A percentile compares a stretch with the other conserved stretches of the same genome.
These are phyloP conservation scores for Chrysoporthe austroafricana DNA, from an alignment of 2,329 filamentous ascomycete genomes.

Conservation along the genomic window DNA sequence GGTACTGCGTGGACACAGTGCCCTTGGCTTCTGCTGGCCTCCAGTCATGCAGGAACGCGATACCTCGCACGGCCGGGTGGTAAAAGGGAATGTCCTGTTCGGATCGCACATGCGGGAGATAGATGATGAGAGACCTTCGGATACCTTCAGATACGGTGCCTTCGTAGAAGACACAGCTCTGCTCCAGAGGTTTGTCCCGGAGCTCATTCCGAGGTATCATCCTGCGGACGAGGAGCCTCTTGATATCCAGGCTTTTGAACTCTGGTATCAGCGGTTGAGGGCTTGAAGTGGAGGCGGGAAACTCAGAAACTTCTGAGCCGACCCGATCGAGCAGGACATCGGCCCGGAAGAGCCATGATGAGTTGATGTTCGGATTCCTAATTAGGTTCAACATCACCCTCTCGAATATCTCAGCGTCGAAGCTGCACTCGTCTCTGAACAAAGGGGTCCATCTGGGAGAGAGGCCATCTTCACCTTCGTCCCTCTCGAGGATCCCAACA, in stretches of 20 bases:
- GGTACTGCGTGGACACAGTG: constrained; percentile 63
- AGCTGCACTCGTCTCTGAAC: constrained; percentile 61
- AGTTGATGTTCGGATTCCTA: constrained; percentile 79
- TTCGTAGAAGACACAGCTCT: constrained; percentile 78
- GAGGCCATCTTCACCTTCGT: constrained; percentile 43
- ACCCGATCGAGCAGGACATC: constrained; percentile 68
- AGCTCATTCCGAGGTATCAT: constrained; percentile 82
- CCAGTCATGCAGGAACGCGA: constrained; percentile 79
- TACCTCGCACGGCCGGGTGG: constrained; percentile 74
- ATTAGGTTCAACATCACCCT: constrained; percentile 75
- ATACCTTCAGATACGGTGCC: constrained; percentile 35
- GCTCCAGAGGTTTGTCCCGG: constrained; percentile 74
- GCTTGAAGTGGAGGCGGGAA: constrained; percentile 25
- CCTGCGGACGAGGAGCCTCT: constrained; percentile 71
- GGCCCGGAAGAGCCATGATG: constrained; percentile 76
- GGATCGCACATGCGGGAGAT: constrained; percentile 71
- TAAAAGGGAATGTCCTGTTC: constrained; percentile 79
- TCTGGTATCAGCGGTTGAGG: constrained; percentile 44
- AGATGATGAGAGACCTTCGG: constrained; percentile 66
- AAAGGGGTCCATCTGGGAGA: constrained; percentile 56
- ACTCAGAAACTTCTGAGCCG: constrained; percentile 35
- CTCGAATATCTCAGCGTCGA: constrained; percentile 65
- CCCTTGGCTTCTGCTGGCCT: constrained; percentile 47
- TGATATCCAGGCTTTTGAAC: constrained; percentile 52
- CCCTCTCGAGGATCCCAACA: constrained; percentile 27